Conservation (phyloP, 345 rosid species). For the Turritis glabra region DNA sequence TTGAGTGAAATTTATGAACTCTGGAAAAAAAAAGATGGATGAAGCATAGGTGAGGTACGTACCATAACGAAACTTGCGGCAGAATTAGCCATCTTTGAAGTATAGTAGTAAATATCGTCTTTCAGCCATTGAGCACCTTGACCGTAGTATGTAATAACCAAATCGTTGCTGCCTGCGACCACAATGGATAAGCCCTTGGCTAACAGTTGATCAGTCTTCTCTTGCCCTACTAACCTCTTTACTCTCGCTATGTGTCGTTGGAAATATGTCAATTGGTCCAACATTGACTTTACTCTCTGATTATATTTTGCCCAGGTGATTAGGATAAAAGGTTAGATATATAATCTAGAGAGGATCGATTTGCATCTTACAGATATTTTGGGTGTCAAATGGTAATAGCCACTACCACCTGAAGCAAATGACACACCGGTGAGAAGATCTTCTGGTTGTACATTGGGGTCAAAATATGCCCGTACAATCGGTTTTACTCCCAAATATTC, state of each 20-base stretch:
- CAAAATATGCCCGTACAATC: constrained; percentile 52
- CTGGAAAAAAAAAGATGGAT: background rate
- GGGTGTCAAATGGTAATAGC: constrained; percentile 57
- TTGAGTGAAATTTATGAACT: background rate
- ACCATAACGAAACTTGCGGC: constrained; percentile 21
- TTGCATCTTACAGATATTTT: constrained; percentile 38
- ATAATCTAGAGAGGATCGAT: background rate
- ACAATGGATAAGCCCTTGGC: constrained; percentile 33
- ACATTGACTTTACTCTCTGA: constrained; percentile 35
- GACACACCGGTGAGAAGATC: constrained; percentile 61
- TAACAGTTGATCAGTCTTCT: constrained; percentile 27
- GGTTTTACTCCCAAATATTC: constrained; percentile 51
- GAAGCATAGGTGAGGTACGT: background rate
- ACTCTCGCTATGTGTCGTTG: constrained; percentile 28
- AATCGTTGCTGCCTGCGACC: constrained; percentile 46
- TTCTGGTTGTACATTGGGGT: constrained; percentile 39
- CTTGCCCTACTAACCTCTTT: constrained; percentile 31
- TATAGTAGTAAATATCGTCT: constrained; percentile 3
- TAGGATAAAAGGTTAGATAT: background rate
- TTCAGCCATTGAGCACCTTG: background rate
- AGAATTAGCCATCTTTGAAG: constrained; percentile 2
- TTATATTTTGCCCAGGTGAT: background rate
- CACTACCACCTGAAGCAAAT: constrained; percentile 65
- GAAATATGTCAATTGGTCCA: constrained; percentile 34
- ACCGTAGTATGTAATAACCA: constrained; percentile 36